Base-by-base conservation (phyloP, 371 early-diverging fungal species). In the Smittium culicis region DNA sequence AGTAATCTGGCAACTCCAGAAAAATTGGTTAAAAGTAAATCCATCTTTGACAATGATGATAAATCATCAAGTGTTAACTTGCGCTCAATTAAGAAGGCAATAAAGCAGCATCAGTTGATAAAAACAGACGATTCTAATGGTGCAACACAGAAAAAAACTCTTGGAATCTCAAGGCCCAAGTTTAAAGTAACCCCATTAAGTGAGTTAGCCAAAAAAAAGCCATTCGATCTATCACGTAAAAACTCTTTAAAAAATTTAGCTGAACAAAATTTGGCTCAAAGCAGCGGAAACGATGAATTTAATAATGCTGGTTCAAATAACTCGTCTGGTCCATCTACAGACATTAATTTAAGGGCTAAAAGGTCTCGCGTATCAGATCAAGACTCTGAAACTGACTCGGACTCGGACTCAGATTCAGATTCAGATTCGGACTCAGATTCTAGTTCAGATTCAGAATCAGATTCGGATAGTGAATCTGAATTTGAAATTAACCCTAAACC, bases 141-240 rank as follows among this genome's bases (percentile, higher is more conserved):
- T 32, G n/a, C 11, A 11, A 29, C 60, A 5, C 5, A 29, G 5
- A 59, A 59, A 16, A 59, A 59, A n/a, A 5, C 5, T 5, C 32
- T 25, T 25, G 32, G 32, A 59, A 29, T 59, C 16, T 29, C 32
- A 29, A 5, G 32, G 16, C 31, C 34, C 33, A n/a, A 24, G 34
- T 32, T 32, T n/a, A 32, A 33, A 34, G 34, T 63, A 5, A 63
- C 63, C 14, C 63, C 63, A 30, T 32, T 63, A 35, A 63, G 31
- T 63, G 63, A 63, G 32, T 14, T 63, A n/a, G 63, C 63, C n/a
- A 63, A 63, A 31, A 63, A n/a, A 27, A 63, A 63, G n/a, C 63
- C 63, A 27, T 63, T 63, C 32, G 63, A 63, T 11, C 45, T 45
- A 20, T 5, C 45, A 5, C 45, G 45, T 20, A 45, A 45, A 45